Conservation (phyloP, 2,329 filamentous ascomycete species). For the Diaporthe australafricana region DNA sequence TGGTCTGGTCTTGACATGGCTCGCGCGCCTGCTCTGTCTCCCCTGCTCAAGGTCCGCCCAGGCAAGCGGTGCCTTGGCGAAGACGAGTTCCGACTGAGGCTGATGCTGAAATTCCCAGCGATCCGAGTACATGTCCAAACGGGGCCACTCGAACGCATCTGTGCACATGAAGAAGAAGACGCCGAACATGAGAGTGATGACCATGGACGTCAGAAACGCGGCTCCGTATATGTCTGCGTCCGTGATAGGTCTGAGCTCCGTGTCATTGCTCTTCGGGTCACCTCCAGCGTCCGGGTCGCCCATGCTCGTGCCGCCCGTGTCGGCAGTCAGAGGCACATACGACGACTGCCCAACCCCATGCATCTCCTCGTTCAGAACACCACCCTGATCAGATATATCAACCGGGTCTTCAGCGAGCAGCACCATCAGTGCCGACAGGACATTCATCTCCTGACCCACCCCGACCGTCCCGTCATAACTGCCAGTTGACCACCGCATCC, state of each 20-base stretch:
- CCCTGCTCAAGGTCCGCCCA: neutral
- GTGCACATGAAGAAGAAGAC: slow-evolving; percentile 6
- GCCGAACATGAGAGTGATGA: slow-evolving; percentile 38
- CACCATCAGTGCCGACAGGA: slow-evolving; percentile 55
- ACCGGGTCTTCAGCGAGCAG: slow-evolving; percentile 45
- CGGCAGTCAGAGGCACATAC: slow-evolving; percentile 54
- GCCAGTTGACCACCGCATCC: slow-evolving; percentile 57
- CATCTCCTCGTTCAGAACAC: neutral
- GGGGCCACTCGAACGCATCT: neutral
- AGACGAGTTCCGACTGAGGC: neutral
- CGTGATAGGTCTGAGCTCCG: slow-evolving; percentile 53
- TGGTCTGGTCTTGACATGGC: neutral
- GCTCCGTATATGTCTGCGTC: slow-evolving; percentile 60
- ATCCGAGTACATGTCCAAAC: neutral
- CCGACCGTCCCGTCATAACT: slow-evolving; percentile 54
- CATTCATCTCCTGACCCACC: slow-evolving; percentile 61
- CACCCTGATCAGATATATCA: neutral
- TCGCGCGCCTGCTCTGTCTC: neutral
- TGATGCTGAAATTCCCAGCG: neutral
- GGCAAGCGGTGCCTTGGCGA: neutral
- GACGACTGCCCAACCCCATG: neutral
- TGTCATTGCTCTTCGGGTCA: slow-evolving; percentile 42
- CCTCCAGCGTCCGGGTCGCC: slow-evolving; percentile 54
- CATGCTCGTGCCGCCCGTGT: slow-evolving; percentile 61
- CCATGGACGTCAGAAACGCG: slow-evolving; percentile 54